Evolutionary conservation across 2,329 filamentous ascomycete species (phyloP).

Genomic region (Microcera coccophila): DNA sequence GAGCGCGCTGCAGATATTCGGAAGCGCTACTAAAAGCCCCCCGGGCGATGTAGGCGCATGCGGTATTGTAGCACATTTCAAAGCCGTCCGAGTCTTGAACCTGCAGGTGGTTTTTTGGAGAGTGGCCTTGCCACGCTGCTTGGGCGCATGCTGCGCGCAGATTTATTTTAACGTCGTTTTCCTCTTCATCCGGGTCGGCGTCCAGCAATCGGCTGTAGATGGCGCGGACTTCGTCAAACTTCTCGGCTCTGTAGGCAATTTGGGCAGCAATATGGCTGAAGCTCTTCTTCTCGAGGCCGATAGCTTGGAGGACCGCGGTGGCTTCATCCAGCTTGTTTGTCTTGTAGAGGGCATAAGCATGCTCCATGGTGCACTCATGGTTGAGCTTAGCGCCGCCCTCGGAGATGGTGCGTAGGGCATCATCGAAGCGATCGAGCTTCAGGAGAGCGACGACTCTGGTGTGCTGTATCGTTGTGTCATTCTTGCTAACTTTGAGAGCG

Average conservation of each 20-base stretch:
- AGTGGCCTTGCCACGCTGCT: slow-evolving; percentile 61
- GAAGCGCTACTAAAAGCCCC: slow-evolving; percentile 63
- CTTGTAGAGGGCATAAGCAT: slow-evolving; percentile 82
- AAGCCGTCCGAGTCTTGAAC: slow-evolving; percentile 67
- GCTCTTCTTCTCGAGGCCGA: slow-evolving; percentile 30
- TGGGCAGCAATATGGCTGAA: slow-evolving; percentile 58
- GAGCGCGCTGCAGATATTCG: slow-evolving; percentile 65
- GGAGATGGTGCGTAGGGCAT: slow-evolving; percentile 66
- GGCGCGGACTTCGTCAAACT: slow-evolving; percentile 62
- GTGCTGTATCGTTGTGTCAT: slow-evolving; percentile 58
- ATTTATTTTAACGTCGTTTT: slow-evolving; percentile 75
- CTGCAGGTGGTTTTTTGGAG: slow-evolving; percentile 41
- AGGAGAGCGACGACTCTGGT: slow-evolving; percentile 71
- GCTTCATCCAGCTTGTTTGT: slow-evolving; percentile 65
- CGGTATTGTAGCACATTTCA: slow-evolving; percentile 77
- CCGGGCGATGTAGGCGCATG: slow-evolving; percentile 67
- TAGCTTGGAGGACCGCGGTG: slow-evolving; percentile 40
- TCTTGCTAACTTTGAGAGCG: slow-evolving; percentile 58
- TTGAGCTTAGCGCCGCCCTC: slow-evolving; percentile 60
- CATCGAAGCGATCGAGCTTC: slow-evolving; percentile 77
- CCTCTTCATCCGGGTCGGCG: slow-evolving; percentile 53
- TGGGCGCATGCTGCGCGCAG: slow-evolving; percentile 68
- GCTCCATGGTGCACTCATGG: slow-evolving; percentile 61
- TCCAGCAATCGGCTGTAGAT: slow-evolving; percentile 59
- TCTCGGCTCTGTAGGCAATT: slow-evolving; percentile 69